These are phyloP conservation scores for Fusarium hostae DNA, from an alignment of 2,329 filamentous ascomycete species.

Conservation along the genomic window DNA sequence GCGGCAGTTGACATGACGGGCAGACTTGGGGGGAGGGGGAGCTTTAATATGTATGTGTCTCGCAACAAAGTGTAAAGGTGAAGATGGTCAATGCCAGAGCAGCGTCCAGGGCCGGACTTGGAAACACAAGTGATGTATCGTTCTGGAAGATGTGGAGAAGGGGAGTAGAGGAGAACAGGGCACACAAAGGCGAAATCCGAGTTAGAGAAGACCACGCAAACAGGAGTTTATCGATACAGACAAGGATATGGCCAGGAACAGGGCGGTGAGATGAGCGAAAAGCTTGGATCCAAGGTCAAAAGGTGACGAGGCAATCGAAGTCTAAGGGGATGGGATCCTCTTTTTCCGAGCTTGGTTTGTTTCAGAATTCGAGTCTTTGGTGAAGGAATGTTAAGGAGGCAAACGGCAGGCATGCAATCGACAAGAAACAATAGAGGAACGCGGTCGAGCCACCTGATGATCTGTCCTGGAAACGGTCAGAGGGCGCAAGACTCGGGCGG, in stretches of 20 bases:
- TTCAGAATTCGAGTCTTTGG: slow-evolving; percentile 36
- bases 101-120: slow-evolving; percentile 23
- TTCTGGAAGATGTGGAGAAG: slow-evolving; percentile 51
- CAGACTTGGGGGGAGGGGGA: slow-evolving; percentile 23
- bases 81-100: slow-evolving; percentile 37
- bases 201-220: slow-evolving; percentile 19
- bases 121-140: slow-evolving; percentile 43
- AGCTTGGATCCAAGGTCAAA: slow-evolving; percentile 38
- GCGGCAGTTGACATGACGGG: slow-evolving; percentile 68
- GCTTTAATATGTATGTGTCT: slow-evolving; percentile 45
- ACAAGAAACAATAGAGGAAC: slow-evolving; percentile 29
- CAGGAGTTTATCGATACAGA: slow-evolving; percentile 22
- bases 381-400: slow-evolving; percentile 20
- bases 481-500: slow-evolving; percentile 44
- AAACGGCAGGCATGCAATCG: slow-evolving; percentile 3
- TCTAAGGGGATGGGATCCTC: slow-evolving; percentile 28
- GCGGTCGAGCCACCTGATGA: slow-evolving; percentile 39
- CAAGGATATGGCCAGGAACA: slow-evolving; percentile 39
- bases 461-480: slow-evolving; percentile 28
- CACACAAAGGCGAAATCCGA: slow-evolving; percentile 44
- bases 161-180: slow-evolving; percentile 35
- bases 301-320: slow-evolving; percentile 33
- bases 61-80: slow-evolving; percentile 26
- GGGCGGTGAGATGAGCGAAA: slow-evolving; percentile 38
- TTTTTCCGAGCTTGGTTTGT: slow-evolving; percentile 38